These are phyloP conservation scores for Chimonanthus salicifolius DNA, from an alignment of 164 flowering plant species.

Conservation along the genomic window DNA sequence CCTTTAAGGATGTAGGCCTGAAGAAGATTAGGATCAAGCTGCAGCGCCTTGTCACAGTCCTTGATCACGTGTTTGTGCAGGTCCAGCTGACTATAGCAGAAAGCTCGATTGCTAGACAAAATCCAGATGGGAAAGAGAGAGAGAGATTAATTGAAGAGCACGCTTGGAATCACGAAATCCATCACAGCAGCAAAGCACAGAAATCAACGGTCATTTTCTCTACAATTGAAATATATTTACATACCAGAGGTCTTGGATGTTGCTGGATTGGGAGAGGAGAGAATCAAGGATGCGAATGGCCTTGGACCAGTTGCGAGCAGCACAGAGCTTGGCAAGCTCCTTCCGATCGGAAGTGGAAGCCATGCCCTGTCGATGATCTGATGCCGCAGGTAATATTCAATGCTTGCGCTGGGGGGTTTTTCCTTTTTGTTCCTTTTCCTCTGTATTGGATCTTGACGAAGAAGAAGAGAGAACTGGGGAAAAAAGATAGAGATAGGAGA, in stretches of 20 bases:
- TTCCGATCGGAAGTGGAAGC: conserved; percentile 47
- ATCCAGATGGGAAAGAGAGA: background rate
- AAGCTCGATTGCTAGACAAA: conserved; percentile 81
- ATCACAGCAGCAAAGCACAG: background rate
- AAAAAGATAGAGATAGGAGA: too few relatives aligned
- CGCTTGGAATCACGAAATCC: background rate
- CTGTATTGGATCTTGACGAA: too few relatives aligned
- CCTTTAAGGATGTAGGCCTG: conserved; percentile 94
- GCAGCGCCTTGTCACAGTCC: conserved; percentile 86
- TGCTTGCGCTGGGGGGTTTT: too few relatives aligned
- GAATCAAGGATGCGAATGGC: conserved; percentile 96
- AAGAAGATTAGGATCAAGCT: conserved; percentile 64
- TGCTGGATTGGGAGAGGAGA: conserved; percentile 58
- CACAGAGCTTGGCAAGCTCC: conserved; percentile 71
- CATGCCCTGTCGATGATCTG: background rate
- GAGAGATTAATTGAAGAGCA: background rate
- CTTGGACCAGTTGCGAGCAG: conserved; percentile 84
- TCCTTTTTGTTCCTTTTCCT: too few relatives aligned
- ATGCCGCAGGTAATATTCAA: background rate
- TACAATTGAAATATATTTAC: background rate
- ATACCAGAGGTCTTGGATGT: conserved; percentile 87
- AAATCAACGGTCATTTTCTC: background rate
- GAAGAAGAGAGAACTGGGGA: too few relatives aligned
- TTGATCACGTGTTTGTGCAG: conserved; percentile 87
- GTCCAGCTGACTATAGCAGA: conserved; percentile 93